phyloP scores from a whole-genome alignment of 164 flowering plant genomes.

The Vitis vinifera region DNA sequence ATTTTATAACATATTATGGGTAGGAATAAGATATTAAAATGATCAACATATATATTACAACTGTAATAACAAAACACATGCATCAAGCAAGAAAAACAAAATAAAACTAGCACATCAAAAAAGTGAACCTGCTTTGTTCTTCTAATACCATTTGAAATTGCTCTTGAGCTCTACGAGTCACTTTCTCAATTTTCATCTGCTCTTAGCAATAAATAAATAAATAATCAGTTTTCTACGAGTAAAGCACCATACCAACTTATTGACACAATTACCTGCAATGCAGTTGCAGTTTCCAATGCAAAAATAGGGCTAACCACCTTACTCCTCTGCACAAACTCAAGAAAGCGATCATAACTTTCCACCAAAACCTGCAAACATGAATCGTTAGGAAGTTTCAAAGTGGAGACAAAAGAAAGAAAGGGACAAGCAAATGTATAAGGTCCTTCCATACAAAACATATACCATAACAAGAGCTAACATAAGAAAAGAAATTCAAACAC shows the following conservation, averaged over 20 bases:
- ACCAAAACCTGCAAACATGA: slow-evolving; percentile 55
- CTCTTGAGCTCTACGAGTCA: slow-evolving; percentile 96
- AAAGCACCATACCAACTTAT: neutral
- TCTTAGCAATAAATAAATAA: slow-evolving; percentile 6
- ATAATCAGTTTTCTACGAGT: neutral
- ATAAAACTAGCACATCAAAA: neutral
- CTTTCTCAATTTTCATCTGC: slow-evolving; percentile 92
- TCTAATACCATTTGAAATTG: slow-evolving; percentile 95
- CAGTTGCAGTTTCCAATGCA: slow-evolving; percentile 96
- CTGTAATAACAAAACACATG: too few relatives aligned
- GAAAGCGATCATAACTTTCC: slow-evolving; percentile 80
- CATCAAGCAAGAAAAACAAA: too few relatives aligned
- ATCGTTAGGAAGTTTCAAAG: too few relatives aligned
- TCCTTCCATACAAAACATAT: too few relatives aligned
- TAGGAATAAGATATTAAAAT: too few relatives aligned
- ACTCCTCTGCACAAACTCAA: slow-evolving; percentile 83
- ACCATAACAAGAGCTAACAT: too few relatives aligned
- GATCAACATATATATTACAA: too few relatives aligned
- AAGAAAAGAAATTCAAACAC: too few relatives aligned
- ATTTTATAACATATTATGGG: too few relatives aligned
- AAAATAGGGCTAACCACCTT: slow-evolving; percentile 90
- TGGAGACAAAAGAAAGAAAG: too few relatives aligned
- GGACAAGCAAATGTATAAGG: too few relatives aligned
- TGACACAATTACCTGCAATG: slow-evolving; percentile 73
- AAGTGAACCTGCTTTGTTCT: slow-evolving; percentile 85